Evolutionary conservation across 2,329 filamentous ascomycete genomes (phyloP), one percentile per base, ranked within the genome.

Genomic region (Phialocephala sp.): DNA sequence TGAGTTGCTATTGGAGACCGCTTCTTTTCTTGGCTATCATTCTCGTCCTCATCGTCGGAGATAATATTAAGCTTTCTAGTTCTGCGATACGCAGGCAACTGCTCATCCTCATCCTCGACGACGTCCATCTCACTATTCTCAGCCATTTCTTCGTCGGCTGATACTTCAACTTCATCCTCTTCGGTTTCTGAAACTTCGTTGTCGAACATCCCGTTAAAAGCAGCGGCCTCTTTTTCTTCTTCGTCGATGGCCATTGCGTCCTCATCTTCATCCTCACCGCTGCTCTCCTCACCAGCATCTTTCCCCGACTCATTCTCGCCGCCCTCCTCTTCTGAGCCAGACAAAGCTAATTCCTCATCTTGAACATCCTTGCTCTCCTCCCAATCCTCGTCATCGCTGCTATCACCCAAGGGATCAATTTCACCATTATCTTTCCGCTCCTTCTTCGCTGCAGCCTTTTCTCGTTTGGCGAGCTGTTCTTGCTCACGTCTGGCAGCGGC

Each of bases 401-500:
- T 84, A 59, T 83, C 84, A 35, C 65, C 83, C 5, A 83, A 73
- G 24, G 76, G 73, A 47, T 79, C 78, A 4, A 74, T 78, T 61
- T 83, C 79, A 18, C 77, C 78, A 60, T 78, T 79, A 8, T 78
- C 80, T 47, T 82, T 82, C 8, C 77, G 78, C 62, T 88, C 84
- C 74, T 88, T 87, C 79, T 91, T 94, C 0, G 87, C 88, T 54
- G 87, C 88, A 35, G 86, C 89, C 69, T 88, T 88, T 79, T 99
- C 95, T 58, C 88, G 83, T 72, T 90, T 87, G 78, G 89, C 90
- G 59, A 98, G 89, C 71, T 91, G 89, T 54, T 91, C 86, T 1
- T 90, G 94, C 75, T 98, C 92, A 67, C 88, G 84, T 64, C 93
- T 85, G 22, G 94, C 94, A 73, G 90, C 93, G 57, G 94, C 90